phyloP scores from a whole-genome alignment of 2,329 filamentous ascomycete genomes.

The Sarocladium brachiariae region DNA sequence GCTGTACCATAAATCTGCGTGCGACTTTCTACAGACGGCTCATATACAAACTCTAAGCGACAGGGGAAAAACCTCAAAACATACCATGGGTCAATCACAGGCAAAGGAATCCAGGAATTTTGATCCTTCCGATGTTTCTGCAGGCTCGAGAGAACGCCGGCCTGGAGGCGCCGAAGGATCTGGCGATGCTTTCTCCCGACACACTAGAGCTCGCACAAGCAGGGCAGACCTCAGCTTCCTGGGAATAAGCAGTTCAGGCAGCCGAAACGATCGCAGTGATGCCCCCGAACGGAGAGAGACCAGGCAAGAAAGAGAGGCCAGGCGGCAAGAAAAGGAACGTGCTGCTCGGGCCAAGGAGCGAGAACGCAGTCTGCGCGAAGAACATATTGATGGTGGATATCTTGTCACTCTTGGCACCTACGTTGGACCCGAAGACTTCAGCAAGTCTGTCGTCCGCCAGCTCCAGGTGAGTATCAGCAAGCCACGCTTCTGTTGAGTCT shows the following conservation, averaged over 20 bases:
- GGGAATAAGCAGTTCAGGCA: constrained; percentile 32
- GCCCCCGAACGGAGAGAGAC: constrained; percentile 68
- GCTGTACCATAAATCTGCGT: background rate
- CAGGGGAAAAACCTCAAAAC: background rate
- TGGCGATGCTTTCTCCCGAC: background rate
- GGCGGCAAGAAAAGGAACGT: constrained; percentile 77
- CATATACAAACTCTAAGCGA: too few relatives aligned
- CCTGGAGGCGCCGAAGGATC: background rate
- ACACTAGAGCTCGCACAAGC: constrained; percentile 21
- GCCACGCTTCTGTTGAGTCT: background rate
- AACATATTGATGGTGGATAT: constrained; percentile 90
- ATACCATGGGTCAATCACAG: constrained; percentile 9
- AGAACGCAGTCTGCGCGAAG: constrained; percentile 82
- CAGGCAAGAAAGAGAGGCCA: constrained; percentile 82
- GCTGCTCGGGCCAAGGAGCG: constrained; percentile 71
- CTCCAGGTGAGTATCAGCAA: constrained; percentile 62
- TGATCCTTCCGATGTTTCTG: background rate
- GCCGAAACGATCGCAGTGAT: constrained; percentile 31
- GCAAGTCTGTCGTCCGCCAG: constrained; percentile 79
- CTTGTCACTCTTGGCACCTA: constrained; percentile 93
- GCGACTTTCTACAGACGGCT: background rate
- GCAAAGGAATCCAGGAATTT: constrained; percentile 6
- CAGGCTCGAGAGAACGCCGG: background rate
- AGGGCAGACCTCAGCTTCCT: constrained; percentile 42
- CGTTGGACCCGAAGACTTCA: constrained; percentile 87